Evolutionary conservation across 352 stramenopile species (phyloP), one percentile per base, ranked within the genome.

Genomic region (Thalassiosira livingstoniorum): DNA sequence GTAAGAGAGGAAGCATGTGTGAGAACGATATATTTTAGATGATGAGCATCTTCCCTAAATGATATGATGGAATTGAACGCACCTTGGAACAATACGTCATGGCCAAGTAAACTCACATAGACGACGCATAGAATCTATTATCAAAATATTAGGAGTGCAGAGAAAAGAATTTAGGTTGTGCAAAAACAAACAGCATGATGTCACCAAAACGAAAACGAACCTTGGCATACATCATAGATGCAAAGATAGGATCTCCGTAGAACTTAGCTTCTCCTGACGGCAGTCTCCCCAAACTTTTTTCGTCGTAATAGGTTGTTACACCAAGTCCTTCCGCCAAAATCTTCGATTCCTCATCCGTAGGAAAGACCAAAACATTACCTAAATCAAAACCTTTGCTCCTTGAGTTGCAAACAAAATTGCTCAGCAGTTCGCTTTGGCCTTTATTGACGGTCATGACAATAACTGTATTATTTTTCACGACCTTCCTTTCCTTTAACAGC

Each of bases 401-500:
- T 18, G 77, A 75, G 23, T 64, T 63, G 42, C 86, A 92, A 27
- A 87, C 60, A 45, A 88, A 90, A 58, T 92, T 92, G 11, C 37
- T 78, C 13, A 92, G 58, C 32, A 92, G 61, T 73, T 90, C 83
- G 63, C 67, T 86, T 32, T 90, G 74, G 4, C 86, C 92, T 55
- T 75, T 61, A 66, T 95, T 95, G 3, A 83, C 84, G 18, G 91
- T 91, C 80, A 94, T 92, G 11, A 94, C 87, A 34, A 94, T 80
- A 0, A 95, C 76, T 11, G 84, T 85, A 42, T 91, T 91, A 53
- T 86, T 53, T n/a, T 39, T 42, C n/a, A 87, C 83, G 57, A 90
- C 75, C 7, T 90, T 86, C 51, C 64, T 60, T 21, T 76, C 87
- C 42, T 25, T 73, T 53, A 73, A 90, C 53, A 63, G 78, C 42